Evolutionary conservation across 2,329 filamentous ascomycete genomes (phyloP), one percentile per base, ranked within the genome.

Genomic region (Penicillium aurantiogriseum): DNA sequence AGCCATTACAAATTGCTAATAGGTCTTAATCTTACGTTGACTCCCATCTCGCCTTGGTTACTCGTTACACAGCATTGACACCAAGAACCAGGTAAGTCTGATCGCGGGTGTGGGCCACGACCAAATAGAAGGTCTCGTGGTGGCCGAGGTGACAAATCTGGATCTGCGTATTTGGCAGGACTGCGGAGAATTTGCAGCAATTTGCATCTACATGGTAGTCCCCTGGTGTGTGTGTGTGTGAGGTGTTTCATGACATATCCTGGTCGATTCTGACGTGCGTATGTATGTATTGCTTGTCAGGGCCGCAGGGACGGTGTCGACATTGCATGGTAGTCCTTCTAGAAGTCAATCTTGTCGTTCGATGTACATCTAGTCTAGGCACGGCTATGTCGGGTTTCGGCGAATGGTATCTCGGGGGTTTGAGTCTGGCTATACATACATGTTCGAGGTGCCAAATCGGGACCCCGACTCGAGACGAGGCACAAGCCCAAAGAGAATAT

Each of bases 221-320:
- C 42, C 49, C 25, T 46, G 54, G 13, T 27, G 10, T 10, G 3
- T 27, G 10, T 10, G 3, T 8, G 6, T n/a, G 21, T 6, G 25
- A 23, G 5, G 33, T 44, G 54, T 52, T 56, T 56, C 54, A 52
- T 39, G 15, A 52, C 36, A 45, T 54, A 56, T 36, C 54, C 48
- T 21, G 40, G 48, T 46, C 21, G 23, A 23, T 39, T 52, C 7
- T 39, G 31, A 29, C 5, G 31, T 51, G 39, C 29, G n/a, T 50
- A 13, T 42, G 21, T 42, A 42, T 42, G 42, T 45, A 9, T 54
- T 25, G n/a, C 29, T 25, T 9, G 38, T 42, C 33, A 52, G 17
- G 38, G 13, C 23, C 21, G 35, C 10, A 29, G 19, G 27, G 27
- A 7, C 23, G 19, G 21, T 19, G 10, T 21, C 27, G 19, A 50